Percentiles rank a stretch among this genome's conserved stretches.
phyloP scores from a whole-genome alignment of 1,284 basidiomycete genomes.

The Heterobasidion irregulare region DNA sequence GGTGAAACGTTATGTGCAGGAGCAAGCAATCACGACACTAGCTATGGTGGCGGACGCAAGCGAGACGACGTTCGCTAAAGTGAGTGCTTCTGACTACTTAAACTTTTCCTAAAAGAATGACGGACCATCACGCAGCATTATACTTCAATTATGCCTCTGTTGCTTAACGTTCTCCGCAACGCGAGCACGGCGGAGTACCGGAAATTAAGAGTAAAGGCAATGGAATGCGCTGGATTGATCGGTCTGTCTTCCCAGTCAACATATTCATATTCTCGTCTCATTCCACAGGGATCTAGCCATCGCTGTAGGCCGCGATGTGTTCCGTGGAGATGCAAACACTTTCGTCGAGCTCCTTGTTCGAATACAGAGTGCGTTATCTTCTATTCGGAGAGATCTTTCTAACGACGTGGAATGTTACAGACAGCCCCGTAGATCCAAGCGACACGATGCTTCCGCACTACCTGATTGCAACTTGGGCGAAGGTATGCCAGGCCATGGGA shows the following conservation, averaged over 20 bases:
- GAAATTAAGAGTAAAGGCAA: slow-evolving; percentile 68
- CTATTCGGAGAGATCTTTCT: background rate
- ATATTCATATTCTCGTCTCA: background rate
- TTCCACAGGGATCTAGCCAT: slow-evolving; percentile 41
- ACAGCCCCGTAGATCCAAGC: slow-evolving; percentile 51
- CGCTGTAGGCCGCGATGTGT: slow-evolving; percentile 71
- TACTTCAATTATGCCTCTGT: slow-evolving; percentile 64
- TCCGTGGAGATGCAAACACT: slow-evolving; percentile 65
- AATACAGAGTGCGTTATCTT: slow-evolving; percentile 57
- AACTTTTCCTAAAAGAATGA: background rate
- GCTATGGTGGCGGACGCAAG: slow-evolving; percentile 83
- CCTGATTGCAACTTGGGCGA: slow-evolving; percentile 75
- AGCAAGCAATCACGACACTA: slow-evolving; percentile 76
- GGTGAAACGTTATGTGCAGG: slow-evolving; percentile 62
- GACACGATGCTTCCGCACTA: slow-evolving; percentile 64
- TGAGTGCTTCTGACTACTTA: slow-evolving; percentile 12
- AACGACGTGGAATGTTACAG: slow-evolving; percentile 22
- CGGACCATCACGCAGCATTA: slow-evolving; percentile 46
- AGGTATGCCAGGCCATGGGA: slow-evolving; percentile 75
- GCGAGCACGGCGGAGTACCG: slow-evolving; percentile 59
- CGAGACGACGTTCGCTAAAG: slow-evolving; percentile 63
- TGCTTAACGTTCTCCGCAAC: slow-evolving; percentile 63
- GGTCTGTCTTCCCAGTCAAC: slow-evolving; percentile 32
- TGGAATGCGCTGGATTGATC: slow-evolving; percentile 81
- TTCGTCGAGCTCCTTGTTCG: slow-evolving; percentile 66